Evolutionary conservation across 1,284 basidiomycete genomes (phyloP), one percentile per base, ranked within the genome.

Genomic region (Pseudomicrostroma phylloplanum): DNA sequence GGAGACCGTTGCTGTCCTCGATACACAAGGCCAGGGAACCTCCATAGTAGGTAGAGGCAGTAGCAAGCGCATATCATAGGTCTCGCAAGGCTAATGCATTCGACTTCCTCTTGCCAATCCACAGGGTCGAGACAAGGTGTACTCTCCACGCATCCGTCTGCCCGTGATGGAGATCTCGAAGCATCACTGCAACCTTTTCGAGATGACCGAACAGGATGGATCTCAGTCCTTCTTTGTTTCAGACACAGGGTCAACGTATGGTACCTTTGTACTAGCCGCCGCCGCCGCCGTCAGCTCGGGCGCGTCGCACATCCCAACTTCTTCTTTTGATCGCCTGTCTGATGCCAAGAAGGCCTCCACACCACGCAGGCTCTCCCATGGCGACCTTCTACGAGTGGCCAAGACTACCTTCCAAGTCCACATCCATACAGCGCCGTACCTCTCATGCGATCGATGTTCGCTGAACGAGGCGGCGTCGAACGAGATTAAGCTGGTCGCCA

Each of bases 161-260:
- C 64, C 68, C 6, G 59, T 60, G 2, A 70, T 70, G 68, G 64
- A 66, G 19, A 58, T 70, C 0, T 64, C 61, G 59, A 70, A 70
- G 60, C 68, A 70, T 41, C 68, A 70, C 25, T 64, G 66, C n/a
- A 61, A 56, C 56, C 55, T 70, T 6, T 70, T 67, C 41, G 43
- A 30, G 54, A 39, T 23, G n/a, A 21, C 17, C 41, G 62, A 41
- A 30, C 13, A 39, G 3, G 25, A 17, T 25, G 13, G 21, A 6
- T 4, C n/a, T 26, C 21, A 2, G 6, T 21, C 15, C 39, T 67
- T 65, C 43, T 60, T 40, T n/a, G 26, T 67, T 7, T 55, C 66
- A 9, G 67, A 69, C 46, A 62, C 65, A 2, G 67, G 67, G 6
- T 69, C 67, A 2, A 69, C 65, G 26, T 66, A 69, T 54, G 67